Base-by-base conservation (phyloP, 2,329 filamentous ascomycete species). In the Alternaria metachromatica region DNA sequence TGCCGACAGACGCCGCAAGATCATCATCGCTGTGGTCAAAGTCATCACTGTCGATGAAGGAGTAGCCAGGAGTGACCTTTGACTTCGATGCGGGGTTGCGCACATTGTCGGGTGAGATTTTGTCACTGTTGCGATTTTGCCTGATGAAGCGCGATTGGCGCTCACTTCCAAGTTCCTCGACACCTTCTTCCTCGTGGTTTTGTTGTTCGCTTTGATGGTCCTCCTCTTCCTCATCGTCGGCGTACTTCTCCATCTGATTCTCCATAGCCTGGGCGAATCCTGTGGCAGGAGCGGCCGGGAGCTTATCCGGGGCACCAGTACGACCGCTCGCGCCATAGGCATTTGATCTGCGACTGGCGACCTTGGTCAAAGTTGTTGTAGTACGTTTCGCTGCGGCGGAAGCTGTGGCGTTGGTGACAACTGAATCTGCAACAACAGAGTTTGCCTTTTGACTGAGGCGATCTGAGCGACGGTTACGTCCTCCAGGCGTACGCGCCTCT, bases 271-370 rank as follows among this genome's bases (percentile, higher is more conserved):
- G 72, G 6, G 71, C 64, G 23, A 79, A 80, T 5, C 76, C 77
- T 18, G 76, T 76, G 9, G 63, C 73, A 4, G 64, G 64, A 1
- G 73, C 64, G 18, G 75, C 50, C 0, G 67, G 55, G 5, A 81
- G 65, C 44, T 76, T 74, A 43, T 75, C 72, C 13, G 76, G 76
- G 41, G 70, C 68, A 25, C 72, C 70, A 44, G 76, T 68, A 25
- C 76, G 77, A 54, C 77, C 78, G 58, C 71, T 72, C 21, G 79
- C 69, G 41, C 80, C 80, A 59, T 81, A 81, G 2, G 78, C 77
- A 54, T 76, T 75, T 6, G 79, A 80, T 48, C 73, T 68, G 23
- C 73, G 74, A 21, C 72, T 48, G 26, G 75, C 75, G 48, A 77
- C 66, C 64, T 78, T 75, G 12, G 76, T 73, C 5, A 79, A 66